A percentile compares a stretch with the other conserved stretches of the same genome.
These are phyloP conservation scores for Astrocystis sublimbata DNA, from an alignment of 495 filamentous ascomycete genomes.

Conservation along the genomic window DNA sequence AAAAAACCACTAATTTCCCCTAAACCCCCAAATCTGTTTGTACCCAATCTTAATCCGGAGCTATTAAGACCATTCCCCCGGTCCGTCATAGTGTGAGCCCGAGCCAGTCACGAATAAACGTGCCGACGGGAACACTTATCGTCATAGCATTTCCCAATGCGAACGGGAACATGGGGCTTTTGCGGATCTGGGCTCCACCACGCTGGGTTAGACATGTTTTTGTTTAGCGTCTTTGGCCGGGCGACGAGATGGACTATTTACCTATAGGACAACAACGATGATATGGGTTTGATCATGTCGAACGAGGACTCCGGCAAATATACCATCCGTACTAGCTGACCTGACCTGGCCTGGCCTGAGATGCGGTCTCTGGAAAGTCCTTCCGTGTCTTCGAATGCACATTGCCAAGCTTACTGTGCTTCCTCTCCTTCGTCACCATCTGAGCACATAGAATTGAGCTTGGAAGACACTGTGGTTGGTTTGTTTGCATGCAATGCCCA, in stretches of 20 bases:
- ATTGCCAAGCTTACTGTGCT: too few species aligned
- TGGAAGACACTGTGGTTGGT: too few species aligned
- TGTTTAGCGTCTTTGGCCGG: conserved; percentile 19
- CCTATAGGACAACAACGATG: neutral
- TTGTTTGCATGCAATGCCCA: too few species aligned
- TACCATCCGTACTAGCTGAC: neutral
- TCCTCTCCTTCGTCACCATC: too few species aligned
- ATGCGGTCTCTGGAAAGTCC: too few species aligned
- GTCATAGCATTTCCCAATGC: neutral
- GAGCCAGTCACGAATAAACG: neutral
- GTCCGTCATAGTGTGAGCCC: neutral
- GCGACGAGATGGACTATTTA: too few species aligned
- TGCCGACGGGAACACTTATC: neutral
- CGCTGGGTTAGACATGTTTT: neutral
- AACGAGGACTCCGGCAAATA: neutral
- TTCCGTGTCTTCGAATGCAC: too few species aligned
- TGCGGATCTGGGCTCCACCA: neutral
- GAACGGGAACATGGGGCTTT: neutral
- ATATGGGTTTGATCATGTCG: neutral
- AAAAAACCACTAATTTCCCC: neutral
- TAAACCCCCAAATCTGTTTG: neutral
- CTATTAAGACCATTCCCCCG: neutral
- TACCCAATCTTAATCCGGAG: neutral
- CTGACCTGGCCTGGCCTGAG: too few species aligned
- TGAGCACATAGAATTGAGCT: too few species aligned